Base-by-base conservation (phyloP, 2,329 filamentous ascomycete genomes). In the Graphiopsis chlorocephala region DNA sequence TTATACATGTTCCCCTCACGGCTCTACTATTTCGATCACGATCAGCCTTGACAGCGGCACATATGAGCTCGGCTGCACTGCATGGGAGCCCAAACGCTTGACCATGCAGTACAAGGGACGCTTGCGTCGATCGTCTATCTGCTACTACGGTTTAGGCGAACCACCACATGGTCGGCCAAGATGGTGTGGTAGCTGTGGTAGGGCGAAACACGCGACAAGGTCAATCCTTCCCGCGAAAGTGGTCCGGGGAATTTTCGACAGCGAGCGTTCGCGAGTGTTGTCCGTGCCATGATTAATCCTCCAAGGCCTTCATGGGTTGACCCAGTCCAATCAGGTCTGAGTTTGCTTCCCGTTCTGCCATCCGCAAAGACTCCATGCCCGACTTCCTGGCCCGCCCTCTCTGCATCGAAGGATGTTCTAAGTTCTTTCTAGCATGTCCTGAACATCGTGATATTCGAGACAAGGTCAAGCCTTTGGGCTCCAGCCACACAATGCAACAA, bases 211-310 rank as follows among this genome's bases (percentile, higher is more conserved):
- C 28, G 38, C 29, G 35, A 62, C 59, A 61, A 47, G 59, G 45
- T 26, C 31, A 53, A 62, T 62, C 60, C 60, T 62, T 62, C 60
- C 59, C 59, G 59, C 28, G n/a, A 33, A 61, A 61, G 59, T 61
- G 59, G 42, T 61, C 58, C 58, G 58, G 58, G 58, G 58, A 61
- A 61, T 61, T 61, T 50, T 61, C 58, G 58, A 61, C 42, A 61
- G 42, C 58, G 45, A 61, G 45, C 42, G 58, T 33, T 61, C 45
- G 31, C 60, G 60, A 62, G 60, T 35, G 33, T 42, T 62, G 60
- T 62, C 60, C 60, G 60, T 62, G 60, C 48, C 48, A 38, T 26
- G 10, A 45, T 45, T 45, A 45, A 45, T 23, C 38, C 38, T 45
- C 38, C 31, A 53, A 42, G 15, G 28, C 35, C 15, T 35, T 26